A percentile compares a stretch with the other conserved stretches of the same genome.
Conservation (phyloP, 768 basidiomycete genomes). For the Megacollybia marginata region DNA sequence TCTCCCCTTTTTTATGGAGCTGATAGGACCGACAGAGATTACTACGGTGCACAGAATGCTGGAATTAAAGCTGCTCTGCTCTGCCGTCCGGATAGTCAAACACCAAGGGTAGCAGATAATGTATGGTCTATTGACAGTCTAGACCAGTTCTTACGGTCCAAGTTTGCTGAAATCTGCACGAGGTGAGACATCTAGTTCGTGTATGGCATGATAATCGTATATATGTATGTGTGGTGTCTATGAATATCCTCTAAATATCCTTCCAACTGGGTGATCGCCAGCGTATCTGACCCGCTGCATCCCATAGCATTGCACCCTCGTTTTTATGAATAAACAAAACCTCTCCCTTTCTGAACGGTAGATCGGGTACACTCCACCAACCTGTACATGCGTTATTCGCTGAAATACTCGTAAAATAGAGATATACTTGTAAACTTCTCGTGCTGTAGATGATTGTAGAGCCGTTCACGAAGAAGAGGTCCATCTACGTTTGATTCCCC, state of each 20-base stretch:
- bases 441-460: slow-evolving; percentile 6
- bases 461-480: neutral
- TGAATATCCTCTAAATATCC: no score
- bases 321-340: neutral
- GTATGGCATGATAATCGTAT: no score
- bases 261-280: neutral
- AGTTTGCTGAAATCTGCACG: no score
- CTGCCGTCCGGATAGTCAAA: slow-evolving; percentile 24
- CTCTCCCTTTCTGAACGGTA: neutral
- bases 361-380: neutral
- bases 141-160: no score
- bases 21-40: slow-evolving; percentile 42
- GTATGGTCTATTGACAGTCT: no score
- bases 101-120: no score
- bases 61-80: slow-evolving; percentile 55
- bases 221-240: no score
- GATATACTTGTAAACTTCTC: slow-evolving; percentile 11
- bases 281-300: neutral
- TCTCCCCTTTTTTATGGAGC: neutral
- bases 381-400: neutral
- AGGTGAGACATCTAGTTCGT: no score
- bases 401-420: slow-evolving; percentile 4
- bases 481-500: neutral
- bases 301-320: neutral
- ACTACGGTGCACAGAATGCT: slow-evolving; percentile 47